Evolutionary conservation across 352 stramenopile genomes (phyloP), one percentile per base, ranked within the genome.

Genomic region (Globisporangium parvum): DNA sequence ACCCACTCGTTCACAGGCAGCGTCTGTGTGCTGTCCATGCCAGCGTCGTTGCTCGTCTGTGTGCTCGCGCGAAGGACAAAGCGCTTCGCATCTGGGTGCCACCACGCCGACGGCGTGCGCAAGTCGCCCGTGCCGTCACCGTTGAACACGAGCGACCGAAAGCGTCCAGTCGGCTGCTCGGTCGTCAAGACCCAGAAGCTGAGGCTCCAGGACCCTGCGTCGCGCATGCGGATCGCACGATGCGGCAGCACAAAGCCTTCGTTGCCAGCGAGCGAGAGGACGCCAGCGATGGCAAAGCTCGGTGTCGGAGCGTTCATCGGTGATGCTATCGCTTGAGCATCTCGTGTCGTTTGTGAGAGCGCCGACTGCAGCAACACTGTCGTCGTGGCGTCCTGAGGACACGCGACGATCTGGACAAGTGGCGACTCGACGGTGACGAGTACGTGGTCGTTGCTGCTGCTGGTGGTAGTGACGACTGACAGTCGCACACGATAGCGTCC

Each of bases 111-210:
- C 2, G 87, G 83, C 3, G 86, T 96, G 40, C 87, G 80, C 37
- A 87, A 74, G 40, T 88, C 60, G 3, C 65, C 51, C 2, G 66
- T 47, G 39, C 83, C 83, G 45, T 88, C 59, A 24, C 86, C 87
- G 55, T 96, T 87, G 64, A 92, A 96, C 40, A 96, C 81, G 8
- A 96, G 58, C 11, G 80, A 80, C 15, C 85, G 70, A 50, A 88
- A 85, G 23, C 33, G 59, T 0, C 75, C 83, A 0, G 77, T 93
- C 11, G 78, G 53, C 26, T 84, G 58, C 52, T 88, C 62, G 0
- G 60, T 70, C 14, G 76, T 71, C 21, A 88, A 85, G 15, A 84
- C 18, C 82, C 82, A 92, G 35, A 88, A 80, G 41, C 69, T 81
- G 20, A 92, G 51, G 47, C 69, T 83, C 82, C 82, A 92, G 0